These are phyloP conservation scores for Mariannaea elegans DNA, from an alignment of 2,329 filamentous ascomycete genomes.

Conservation along the genomic window DNA sequence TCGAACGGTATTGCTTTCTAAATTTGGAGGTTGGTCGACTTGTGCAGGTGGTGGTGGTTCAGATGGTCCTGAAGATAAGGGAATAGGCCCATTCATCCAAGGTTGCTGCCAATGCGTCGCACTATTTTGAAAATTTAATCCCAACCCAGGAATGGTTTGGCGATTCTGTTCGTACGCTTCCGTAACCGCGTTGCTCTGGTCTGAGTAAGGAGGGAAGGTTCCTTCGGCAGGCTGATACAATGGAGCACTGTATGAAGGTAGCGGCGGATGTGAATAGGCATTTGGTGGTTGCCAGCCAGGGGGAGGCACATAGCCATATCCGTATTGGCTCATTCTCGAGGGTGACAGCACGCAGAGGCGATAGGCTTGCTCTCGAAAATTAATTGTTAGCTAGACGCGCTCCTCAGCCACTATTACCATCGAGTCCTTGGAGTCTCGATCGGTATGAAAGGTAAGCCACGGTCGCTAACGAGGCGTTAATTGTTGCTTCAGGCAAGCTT, in stretches of 20 bases:
- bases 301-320: conserved; percentile 38
- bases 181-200: conserved; percentile 17
- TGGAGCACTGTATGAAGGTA: conserved; percentile 23
- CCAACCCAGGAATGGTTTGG: conserved; percentile 47
- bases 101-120: conserved; percentile 27
- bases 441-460: not conserved
- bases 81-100: conserved; percentile 15
- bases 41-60: not conserved
- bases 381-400: conserved; percentile 1
- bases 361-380: not conserved
- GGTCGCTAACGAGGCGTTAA: not conserved
- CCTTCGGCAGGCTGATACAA: conserved; percentile 19
- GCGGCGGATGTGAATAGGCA: conserved; percentile 28
- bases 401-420: not conserved
- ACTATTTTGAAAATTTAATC: conserved; percentile 38
- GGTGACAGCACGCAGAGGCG: not conserved
- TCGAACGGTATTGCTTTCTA: not conserved
- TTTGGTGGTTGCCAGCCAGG: conserved; percentile 35
- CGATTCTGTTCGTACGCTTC: conserved; percentile 39
- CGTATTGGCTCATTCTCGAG: conserved; percentile 43
- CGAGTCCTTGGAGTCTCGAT: no score
- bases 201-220: conserved; percentile 7
- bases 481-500: not conserved
- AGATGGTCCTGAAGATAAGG: conserved; percentile 1
- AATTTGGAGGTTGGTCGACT: not conserved